Percentiles rank a stretch among this genome's conserved stretches.
phyloP scores from a whole-genome alignment of 2,329 filamentous ascomycete genomes.

The Elsinoe australis region DNA sequence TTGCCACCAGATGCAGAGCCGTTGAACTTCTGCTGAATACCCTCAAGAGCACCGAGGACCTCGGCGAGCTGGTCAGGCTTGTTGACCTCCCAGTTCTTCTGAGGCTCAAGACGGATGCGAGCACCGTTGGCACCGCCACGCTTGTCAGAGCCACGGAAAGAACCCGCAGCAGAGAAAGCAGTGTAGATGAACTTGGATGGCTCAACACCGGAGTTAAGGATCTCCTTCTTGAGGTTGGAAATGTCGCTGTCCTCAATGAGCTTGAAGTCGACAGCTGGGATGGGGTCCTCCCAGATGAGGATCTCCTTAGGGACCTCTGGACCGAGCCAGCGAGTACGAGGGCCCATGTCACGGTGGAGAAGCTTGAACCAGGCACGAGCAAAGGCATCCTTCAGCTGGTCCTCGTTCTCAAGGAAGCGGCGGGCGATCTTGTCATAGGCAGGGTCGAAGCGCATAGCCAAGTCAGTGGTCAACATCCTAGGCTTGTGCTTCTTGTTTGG shows the following conservation, averaged over 20 bases:
- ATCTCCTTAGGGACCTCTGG: slow-evolving; percentile 65
- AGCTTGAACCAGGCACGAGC: slow-evolving; percentile 76
- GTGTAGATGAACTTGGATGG: slow-evolving; percentile 55
- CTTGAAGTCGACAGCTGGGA: slow-evolving; percentile 53
- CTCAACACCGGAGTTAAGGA: slow-evolving; percentile 56
- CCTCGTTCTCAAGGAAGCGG: slow-evolving; percentile 59
- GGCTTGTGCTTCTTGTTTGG: slow-evolving; percentile 63
- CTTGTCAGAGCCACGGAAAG: slow-evolving; percentile 70
- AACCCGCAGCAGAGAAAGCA: slow-evolving; percentile 63
- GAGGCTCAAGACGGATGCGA: slow-evolving; percentile 65
- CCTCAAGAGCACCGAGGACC: slow-evolving; percentile 55
- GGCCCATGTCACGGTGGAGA: slow-evolving; percentile 71
- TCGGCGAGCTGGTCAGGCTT: slow-evolving; percentile 59
- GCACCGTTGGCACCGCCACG: slow-evolving; percentile 75
- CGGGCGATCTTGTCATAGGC: slow-evolving; percentile 68
- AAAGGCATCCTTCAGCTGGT: slow-evolving; percentile 62
- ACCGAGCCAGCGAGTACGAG: slow-evolving; percentile 61
- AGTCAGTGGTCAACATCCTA: slow-evolving; percentile 69
- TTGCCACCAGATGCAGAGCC: slow-evolving; percentile 46
- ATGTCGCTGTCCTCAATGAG: slow-evolving; percentile 57
- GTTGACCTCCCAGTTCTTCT: slow-evolving; percentile 67
- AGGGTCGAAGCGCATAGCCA: slow-evolving; percentile 64
- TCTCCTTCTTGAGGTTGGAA: slow-evolving; percentile 58
- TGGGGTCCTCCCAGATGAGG: slow-evolving; percentile 67
- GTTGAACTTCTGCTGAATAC: slow-evolving; percentile 61